Evolutionary conservation across 1,139 yeast species (phyloP).

Genomic region (Geotrichum candidum): DNA sequence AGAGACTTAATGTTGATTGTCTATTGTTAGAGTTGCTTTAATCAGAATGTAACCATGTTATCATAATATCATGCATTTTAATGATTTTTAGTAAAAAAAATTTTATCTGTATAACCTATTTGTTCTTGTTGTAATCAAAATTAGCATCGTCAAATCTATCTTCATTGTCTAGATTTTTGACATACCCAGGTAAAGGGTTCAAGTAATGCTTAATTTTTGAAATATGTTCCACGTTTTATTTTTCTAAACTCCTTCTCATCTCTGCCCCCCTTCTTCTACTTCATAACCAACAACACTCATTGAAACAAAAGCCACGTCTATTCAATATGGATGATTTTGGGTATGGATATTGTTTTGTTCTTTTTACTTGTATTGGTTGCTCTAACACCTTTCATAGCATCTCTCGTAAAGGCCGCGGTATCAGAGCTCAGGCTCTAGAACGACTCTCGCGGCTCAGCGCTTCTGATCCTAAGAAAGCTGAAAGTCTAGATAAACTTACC

Average conservation of each 20-base stretch:
- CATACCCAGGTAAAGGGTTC: too few species aligned
- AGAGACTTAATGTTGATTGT: not conserved
- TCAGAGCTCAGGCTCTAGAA: slow-evolving; percentile 57
- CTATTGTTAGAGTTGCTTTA: not conserved
- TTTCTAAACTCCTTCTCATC: not conserved
- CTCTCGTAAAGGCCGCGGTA: slow-evolving; percentile 29
- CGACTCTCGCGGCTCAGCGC: slow-evolving; percentile 41
- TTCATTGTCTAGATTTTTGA: not conserved
- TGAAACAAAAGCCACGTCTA: not conserved
- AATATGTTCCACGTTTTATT: not conserved
- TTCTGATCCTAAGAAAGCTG: slow-evolving; percentile 24
- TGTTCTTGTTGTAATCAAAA: not conserved
- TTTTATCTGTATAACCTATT: too few species aligned
- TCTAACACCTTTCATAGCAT: slow-evolving; percentile 20
- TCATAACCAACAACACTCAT: not conserved
- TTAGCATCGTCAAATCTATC: not conserved
- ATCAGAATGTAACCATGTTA: not conserved
- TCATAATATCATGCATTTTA: not conserved
- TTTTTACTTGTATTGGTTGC: not conserved
- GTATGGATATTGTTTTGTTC: slow-evolving; percentile 21
- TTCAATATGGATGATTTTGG: slow-evolving; percentile 31
- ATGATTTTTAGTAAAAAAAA: not conserved
- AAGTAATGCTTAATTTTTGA: not conserved
- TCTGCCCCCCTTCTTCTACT: slow-evolving; percentile 1
- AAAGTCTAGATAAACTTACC: slow-evolving; percentile 23